Evolutionary conservation across 2,329 filamentous ascomycete genomes (phyloP), one percentile per base, ranked within the genome.

Genomic region (Exophiala sideris): DNA sequence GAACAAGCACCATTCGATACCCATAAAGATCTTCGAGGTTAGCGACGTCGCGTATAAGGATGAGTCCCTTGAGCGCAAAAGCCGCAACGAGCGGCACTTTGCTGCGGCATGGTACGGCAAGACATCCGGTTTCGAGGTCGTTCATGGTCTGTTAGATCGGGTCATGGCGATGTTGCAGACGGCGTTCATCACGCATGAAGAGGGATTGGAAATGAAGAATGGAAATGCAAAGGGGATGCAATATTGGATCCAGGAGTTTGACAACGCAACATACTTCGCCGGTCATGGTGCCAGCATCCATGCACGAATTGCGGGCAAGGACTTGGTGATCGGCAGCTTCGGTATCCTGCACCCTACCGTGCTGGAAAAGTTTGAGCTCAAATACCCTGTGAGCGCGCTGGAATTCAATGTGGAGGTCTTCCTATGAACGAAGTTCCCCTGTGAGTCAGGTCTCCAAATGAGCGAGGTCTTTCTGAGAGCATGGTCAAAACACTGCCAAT

Each of bases 91-190:
- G 78, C 81, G 92, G 52, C 92, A 95, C 75, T 97, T 96, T 70
- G 90, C 89, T n/a, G 94, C 91, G 8, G 91, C 91, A 1, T 96
- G 88, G 82, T 96, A 92, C 73, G 91, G 91, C 67, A 96, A 94
- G 79, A 89, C 85, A 3, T 91, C 87, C 64, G 94, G 95, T 39
- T 99, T 99, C 71, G 94, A 99, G 74, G 79, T 95, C 60, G 90
- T 99, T 2, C 95, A 99, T 73, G 94, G 94, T 54, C 80, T 99
- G 62, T 77, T 99, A 40, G 94, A 99, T 72, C 86, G 94, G 49
- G 76, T 97, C 59, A 87, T 99, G 81, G 77, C 89, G 57, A 97
- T 97, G 92, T 82, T 99, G 57, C 24, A 87, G 67, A 87, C 84
- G 44, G 82, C 84, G 39, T 96, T 96, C 76, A 75, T 94, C 54